Evolutionary conservation across 495 filamentous ascomycete genomes (phyloP).

Genomic region (Penicillium herquei): DNA sequence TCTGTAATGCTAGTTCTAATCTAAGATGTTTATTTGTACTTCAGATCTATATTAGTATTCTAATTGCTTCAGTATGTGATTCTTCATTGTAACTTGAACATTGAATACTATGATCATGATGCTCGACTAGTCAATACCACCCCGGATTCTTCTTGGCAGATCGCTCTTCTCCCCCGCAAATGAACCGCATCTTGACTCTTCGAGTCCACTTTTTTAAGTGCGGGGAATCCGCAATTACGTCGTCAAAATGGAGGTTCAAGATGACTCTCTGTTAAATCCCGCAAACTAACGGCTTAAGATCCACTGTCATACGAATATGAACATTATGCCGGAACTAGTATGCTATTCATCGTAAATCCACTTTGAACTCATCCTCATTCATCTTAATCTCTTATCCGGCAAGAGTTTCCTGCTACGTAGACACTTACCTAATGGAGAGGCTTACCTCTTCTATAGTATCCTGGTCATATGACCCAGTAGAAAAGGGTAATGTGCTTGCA

Average conservation of each 20-base stretch:
- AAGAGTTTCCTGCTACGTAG: no score
- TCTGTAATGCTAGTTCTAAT: background rate
- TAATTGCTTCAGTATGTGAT: no score
- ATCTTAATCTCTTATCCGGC: no score
- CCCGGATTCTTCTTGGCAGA: slow-evolving; percentile 1
- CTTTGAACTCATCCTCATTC: no score
- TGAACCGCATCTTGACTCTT: background rate
- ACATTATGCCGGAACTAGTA: background rate
- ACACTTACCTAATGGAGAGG: background rate
- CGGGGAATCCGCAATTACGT: background rate
- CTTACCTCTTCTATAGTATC: background rate
- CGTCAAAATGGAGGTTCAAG: background rate
- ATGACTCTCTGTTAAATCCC: background rate
- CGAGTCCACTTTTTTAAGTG: slow-evolving; percentile 1
- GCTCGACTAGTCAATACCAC: background rate
- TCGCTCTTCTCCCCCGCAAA: slow-evolving; percentile 2
- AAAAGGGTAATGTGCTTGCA: background rate
- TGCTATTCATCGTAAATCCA: no score
- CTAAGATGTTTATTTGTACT: background rate
- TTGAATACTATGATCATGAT: background rate
- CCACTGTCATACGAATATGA: background rate
- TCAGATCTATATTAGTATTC: background rate
- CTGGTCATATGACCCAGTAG: background rate
- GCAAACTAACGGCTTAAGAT: background rate
- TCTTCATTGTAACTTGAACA: no score